These are phyloP conservation scores for Ordospora colligata DNA, from an alignment of 371 early-diverging fungal species.

Conservation along the genomic window DNA sequence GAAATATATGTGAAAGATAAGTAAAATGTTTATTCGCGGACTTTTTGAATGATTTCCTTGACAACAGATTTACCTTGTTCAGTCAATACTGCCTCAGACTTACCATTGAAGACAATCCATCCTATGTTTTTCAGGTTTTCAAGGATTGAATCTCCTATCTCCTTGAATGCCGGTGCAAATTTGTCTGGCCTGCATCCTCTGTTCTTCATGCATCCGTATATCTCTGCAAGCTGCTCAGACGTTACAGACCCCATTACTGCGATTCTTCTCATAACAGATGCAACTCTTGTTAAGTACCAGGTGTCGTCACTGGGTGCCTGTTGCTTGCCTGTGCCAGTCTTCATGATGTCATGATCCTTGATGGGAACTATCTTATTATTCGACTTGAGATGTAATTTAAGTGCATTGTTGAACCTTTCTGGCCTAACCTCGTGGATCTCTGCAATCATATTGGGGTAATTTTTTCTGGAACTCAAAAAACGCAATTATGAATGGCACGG, in stretches of 20 bases:
- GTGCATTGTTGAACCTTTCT: slow-evolving; percentile 42
- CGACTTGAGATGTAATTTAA: slow-evolving; percentile 44
- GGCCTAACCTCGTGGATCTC: slow-evolving; percentile 52
- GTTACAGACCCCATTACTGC: slow-evolving; percentile 18
- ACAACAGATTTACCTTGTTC: slow-evolving; percentile 30
- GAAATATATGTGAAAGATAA: not conserved
- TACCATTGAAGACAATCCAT: slow-evolving; percentile 37
- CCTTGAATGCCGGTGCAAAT: slow-evolving; percentile 26
- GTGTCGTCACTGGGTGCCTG: slow-evolving; percentile 50
- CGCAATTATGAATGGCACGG: not conserved
- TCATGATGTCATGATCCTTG: slow-evolving; percentile 54
- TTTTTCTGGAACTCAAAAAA: slow-evolving; percentile 36
- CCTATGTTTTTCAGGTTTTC: slow-evolving; percentile 46
- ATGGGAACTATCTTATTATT: slow-evolving; percentile 47
- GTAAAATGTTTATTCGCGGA: slow-evolving; percentile 29
- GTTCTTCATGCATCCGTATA: slow-evolving; percentile 39
- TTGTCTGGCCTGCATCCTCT: slow-evolving; percentile 48
- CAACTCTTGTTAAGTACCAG: slow-evolving; percentile 59
- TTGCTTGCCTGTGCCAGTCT: slow-evolving; percentile 58
- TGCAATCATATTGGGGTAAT: slow-evolving; percentile 50
- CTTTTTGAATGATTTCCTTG: slow-evolving; percentile 32
- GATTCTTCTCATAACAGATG: slow-evolving; percentile 54
- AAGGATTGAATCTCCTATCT: slow-evolving; percentile 17
- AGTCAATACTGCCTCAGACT: slow-evolving; percentile 25
- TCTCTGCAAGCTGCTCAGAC: slow-evolving; percentile 14